Percentiles rank a stretch among this genome's conserved stretches.
phyloP scores from a whole-genome alignment of 306 rosid genomes.

The Vicia faba region DNA sequence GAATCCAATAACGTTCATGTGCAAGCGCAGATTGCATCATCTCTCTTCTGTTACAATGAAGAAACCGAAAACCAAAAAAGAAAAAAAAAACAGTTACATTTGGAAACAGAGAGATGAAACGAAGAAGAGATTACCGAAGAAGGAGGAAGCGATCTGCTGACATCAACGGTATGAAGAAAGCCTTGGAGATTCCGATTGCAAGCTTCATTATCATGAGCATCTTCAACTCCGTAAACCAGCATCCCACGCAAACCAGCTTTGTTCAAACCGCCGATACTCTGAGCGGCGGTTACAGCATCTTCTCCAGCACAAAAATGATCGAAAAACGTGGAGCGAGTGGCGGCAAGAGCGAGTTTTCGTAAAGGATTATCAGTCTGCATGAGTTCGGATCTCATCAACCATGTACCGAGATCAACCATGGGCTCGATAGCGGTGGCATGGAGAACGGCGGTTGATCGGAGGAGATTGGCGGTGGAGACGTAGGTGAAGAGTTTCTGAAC shows the following conservation, averaged over 20 bases:
- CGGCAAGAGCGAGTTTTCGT: slow-evolving; percentile 27
- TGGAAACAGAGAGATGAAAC: not conserved
- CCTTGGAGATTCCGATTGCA: slow-evolving; percentile 65
- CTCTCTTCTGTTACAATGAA: slow-evolving; percentile 22
- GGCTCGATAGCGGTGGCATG: slow-evolving; percentile 72
- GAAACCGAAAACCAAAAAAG: slow-evolving; percentile 10
- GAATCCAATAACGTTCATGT: slow-evolving; percentile 7
- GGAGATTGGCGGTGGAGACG: slow-evolving; percentile 51
- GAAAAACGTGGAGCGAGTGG: slow-evolving; percentile 50
- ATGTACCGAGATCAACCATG: slow-evolving; percentile 73
- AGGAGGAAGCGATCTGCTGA: slow-evolving; percentile 67
- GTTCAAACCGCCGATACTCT: slow-evolving; percentile 44
- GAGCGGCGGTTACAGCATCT: slow-evolving; percentile 50
- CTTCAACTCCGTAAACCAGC: slow-evolving; percentile 81
- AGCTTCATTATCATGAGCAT: slow-evolving; percentile 54
- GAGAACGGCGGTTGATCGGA: slow-evolving; percentile 67
- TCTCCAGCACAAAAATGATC: slow-evolving; percentile 88
- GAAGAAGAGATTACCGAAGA: slow-evolving; percentile 56
- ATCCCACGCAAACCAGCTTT: slow-evolving; percentile 71
- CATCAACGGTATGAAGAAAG: slow-evolving; percentile 63
- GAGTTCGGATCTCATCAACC: slow-evolving; percentile 71
- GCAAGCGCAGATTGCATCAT: slow-evolving; percentile 20
- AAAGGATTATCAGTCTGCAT: slow-evolving; percentile 43
- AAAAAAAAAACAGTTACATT: slow-evolving; percentile 21
- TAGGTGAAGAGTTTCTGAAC: slow-evolving; percentile 49